Percentiles rank a stretch among this genome's conserved stretches.
These are phyloP conservation scores for Pseudomicrostroma phylloplanum DNA, from an alignment of 1,284 basidiomycete genomes.

Conservation along the genomic window DNA sequence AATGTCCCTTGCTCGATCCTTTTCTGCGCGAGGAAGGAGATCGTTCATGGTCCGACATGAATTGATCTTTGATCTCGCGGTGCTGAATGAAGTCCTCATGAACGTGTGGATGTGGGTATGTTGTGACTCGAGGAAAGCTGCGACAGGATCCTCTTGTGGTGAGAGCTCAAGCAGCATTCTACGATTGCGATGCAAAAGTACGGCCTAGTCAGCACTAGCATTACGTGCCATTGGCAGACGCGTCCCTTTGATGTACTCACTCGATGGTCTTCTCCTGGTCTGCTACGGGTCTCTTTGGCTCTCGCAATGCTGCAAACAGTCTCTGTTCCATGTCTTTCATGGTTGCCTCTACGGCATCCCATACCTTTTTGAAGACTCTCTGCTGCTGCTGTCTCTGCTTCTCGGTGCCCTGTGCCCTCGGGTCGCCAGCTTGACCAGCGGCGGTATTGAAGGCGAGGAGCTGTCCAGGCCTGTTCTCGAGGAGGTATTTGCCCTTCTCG, in stretches of 20 bases:
- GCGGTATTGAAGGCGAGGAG: constrained; percentile 57
- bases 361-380: constrained; percentile 90
- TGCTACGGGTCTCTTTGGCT: constrained; percentile 71
- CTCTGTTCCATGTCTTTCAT: constrained; percentile 83
- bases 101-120: constrained; percentile 75
- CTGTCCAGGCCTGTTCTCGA: constrained; percentile 79
- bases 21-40: constrained; percentile 58
- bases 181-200: neutral
- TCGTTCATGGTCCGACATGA: constrained; percentile 6
- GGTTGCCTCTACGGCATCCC: constrained; percentile 87
- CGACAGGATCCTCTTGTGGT: constrained; percentile 61
- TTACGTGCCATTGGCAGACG: no score
- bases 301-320: constrained; percentile 71
- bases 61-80: constrained; percentile 20
- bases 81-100: constrained; percentile 66
- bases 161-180: constrained; percentile 44
- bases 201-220: no score
- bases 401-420: constrained; percentile 11
- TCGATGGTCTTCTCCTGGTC: constrained; percentile 97
- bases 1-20: constrained; percentile 55
- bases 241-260: no score
- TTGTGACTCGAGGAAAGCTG: constrained; percentile 89
- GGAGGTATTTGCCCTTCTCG: constrained; percentile 88
- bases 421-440: constrained; percentile 52
- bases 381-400: constrained; percentile 58